A percentile compares a stretch with the other conserved stretches of the same genome.
These are phyloP conservation scores for Cymbopogon citratus DNA, from an alignment of 176 grass and related monocot genomes.

Conservation along the genomic window DNA sequence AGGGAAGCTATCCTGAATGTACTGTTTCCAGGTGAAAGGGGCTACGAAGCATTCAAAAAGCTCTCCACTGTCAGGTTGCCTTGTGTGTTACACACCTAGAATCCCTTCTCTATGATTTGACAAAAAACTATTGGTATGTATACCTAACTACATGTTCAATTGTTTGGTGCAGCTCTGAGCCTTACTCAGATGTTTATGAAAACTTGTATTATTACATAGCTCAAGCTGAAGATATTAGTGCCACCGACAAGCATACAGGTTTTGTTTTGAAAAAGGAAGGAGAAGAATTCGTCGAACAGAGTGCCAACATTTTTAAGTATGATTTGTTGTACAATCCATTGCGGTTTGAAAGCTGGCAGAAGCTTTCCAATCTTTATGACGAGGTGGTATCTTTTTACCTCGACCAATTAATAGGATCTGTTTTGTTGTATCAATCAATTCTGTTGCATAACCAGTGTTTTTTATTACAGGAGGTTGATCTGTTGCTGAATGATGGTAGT, in stretches of 20 bases:
- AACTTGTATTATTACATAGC: slow-evolving; percentile 82
- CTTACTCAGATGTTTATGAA: slow-evolving; percentile 90
- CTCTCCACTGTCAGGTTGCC: slow-evolving; percentile 58
- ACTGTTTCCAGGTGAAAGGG: slow-evolving; percentile 66
- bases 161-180: slow-evolving; percentile 68
- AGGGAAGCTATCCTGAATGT: slow-evolving; percentile 64
- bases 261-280: slow-evolving; percentile 99
- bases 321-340: slow-evolving; percentile 88
- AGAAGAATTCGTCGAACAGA: slow-evolving; percentile 92
- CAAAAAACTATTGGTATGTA: slow-evolving; percentile 18
- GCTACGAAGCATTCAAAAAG: slow-evolving; percentile 67
- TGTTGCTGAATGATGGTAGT: slow-evolving; percentile 95
- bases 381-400: slow-evolving; percentile 59
- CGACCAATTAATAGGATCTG: slow-evolving; percentile 23
- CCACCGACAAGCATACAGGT: slow-evolving; percentile 86
- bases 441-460: slow-evolving; percentile 24
- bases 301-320: slow-evolving; percentile 91
- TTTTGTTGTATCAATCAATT: slow-evolving; percentile 23
- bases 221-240: slow-evolving; percentile 90
- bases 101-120: slow-evolving; percentile 8
- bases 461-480: slow-evolving; percentile 71
- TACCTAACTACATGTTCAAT: slow-evolving; percentile 32
- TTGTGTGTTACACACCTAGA: slow-evolving; percentile 21
- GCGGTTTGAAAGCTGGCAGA: slow-evolving; percentile 94
- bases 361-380: slow-evolving; percentile 90